These are phyloP conservation scores for Yarrowia sp. DNA, from an alignment of 805 yeast genomes.

Conservation along the genomic window DNA sequence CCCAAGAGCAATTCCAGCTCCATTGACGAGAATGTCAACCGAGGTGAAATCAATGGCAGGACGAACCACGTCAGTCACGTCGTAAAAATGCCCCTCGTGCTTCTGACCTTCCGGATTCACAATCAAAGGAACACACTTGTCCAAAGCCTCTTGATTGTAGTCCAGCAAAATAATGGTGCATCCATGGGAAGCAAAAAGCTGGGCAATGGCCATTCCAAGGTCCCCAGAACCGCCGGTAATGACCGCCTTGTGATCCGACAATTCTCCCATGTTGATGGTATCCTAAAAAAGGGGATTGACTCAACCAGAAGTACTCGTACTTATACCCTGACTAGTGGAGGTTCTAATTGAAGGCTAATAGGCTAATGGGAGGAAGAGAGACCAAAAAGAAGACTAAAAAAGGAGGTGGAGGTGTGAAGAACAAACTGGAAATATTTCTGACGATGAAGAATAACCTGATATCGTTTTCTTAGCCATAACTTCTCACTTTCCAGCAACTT, in stretches of 20 bases:
- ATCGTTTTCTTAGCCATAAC: too few species aligned
- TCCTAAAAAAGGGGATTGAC: too few species aligned
- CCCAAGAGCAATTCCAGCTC: constrained; percentile 58
- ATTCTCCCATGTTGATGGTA: constrained; percentile 6
- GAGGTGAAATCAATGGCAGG: neutral
- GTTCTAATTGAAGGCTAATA: too few species aligned
- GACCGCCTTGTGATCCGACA: constrained; percentile 25
- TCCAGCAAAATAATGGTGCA: constrained; percentile 52
- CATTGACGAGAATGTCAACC: constrained; percentile 51
- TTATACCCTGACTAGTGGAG: too few species aligned
- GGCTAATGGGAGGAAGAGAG: too few species aligned
- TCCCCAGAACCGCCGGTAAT: constrained; percentile 72
- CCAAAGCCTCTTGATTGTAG: constrained; percentile 43
- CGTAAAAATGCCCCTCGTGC: constrained; percentile 1
- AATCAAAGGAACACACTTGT: neutral
- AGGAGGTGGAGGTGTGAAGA: too few species aligned
- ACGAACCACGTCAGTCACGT: neutral
- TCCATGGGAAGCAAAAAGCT: constrained; percentile 49
- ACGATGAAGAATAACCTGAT: too few species aligned
- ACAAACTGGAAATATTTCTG: too few species aligned
- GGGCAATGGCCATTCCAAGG: constrained; percentile 57
- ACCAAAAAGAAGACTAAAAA: too few species aligned
- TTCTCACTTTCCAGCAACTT: too few species aligned
- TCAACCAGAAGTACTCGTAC: too few species aligned
- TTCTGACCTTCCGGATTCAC: neutral